A percentile compares a stretch with the other conserved stretches of the same genome.
phyloP scores from a whole-genome alignment of 164 flowering plant species.

The grape (Vitis vinifera) region DNA sequence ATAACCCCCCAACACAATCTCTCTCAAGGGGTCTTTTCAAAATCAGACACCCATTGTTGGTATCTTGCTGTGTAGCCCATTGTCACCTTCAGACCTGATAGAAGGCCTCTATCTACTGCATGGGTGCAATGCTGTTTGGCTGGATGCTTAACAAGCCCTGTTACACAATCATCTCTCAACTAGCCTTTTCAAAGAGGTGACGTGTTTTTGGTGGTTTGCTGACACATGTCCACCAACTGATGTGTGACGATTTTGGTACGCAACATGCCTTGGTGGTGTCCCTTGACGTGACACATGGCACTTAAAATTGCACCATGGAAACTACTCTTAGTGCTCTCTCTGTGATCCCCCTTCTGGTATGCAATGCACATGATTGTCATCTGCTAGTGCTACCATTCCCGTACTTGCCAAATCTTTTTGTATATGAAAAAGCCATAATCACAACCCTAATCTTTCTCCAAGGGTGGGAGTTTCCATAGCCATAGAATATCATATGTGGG shows the following conservation, averaged over 20 bases:
- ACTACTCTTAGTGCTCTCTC: background rate
- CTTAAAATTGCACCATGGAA: background rate
- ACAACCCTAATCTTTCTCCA: background rate
- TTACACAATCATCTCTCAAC: background rate
- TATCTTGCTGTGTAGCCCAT: no score
- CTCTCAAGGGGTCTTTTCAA: no score
- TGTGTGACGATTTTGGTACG: background rate
- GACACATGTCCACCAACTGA: constrained; percentile 3
- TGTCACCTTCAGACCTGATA: no score
- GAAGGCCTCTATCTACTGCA: no score
- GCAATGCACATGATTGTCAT: constrained; percentile 3
- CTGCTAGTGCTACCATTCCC: background rate
- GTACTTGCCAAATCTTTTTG: no score
- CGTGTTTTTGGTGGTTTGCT: background rate
- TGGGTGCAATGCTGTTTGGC: no score
- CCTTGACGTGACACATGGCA: background rate
- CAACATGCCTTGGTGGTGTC: background rate
- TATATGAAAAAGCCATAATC: background rate
- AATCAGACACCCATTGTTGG: no score
- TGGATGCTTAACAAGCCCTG: background rate
- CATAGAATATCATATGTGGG: background rate
- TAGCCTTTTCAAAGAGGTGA: background rate
- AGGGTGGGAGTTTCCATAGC: no score
- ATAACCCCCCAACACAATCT: no score
- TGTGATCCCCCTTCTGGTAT: constrained; percentile 2